Percentiles rank a stretch among this genome's conserved stretches.
phyloP scores from a whole-genome alignment of 768 basidiomycete species.

The Xanthoconium stramineum region DNA sequence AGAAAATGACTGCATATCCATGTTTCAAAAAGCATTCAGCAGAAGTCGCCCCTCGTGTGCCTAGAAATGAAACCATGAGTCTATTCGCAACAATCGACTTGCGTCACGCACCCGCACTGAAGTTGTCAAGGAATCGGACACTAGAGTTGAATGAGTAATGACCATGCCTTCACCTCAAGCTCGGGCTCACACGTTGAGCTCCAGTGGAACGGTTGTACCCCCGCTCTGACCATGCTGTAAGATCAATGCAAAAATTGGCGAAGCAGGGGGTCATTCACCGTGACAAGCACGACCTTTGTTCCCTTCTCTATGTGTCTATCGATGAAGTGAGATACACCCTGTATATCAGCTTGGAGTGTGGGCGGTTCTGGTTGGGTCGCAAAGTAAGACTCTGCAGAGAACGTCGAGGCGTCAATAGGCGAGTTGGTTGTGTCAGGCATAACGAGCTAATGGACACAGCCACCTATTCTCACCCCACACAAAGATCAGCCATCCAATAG shows the following conservation, averaged over 20 bases:
- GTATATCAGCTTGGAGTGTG: conserved; percentile 65
- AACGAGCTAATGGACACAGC: conserved; percentile 10
- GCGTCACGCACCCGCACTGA: conserved; percentile 77
- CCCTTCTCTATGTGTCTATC: conserved; percentile 58
- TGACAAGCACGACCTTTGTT: conserved; percentile 87
- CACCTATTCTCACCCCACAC: neutral
- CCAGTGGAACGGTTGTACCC: conserved; percentile 95
- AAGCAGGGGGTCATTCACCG: conserved; percentile 51
- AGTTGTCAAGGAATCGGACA: conserved; percentile 97
- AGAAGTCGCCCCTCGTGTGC: conserved; percentile 94
- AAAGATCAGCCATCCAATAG: too few relatives aligned
- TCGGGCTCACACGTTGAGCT: conserved; percentile 92
- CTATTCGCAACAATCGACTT: neutral
- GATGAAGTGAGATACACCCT: conserved; percentile 65
- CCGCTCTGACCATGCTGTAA: conserved; percentile 65
- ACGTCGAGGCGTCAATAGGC: conserved; percentile 29
- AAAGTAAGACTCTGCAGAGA: conserved; percentile 91
- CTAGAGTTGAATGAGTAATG: conserved; percentile 41
- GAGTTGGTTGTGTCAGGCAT: conserved; percentile 14
- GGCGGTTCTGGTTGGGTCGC: conserved; percentile 79
- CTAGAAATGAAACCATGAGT: conserved; percentile 37
- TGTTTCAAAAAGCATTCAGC: conserved; percentile 96
- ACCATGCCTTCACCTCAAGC: conserved; percentile 3
- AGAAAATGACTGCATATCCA: conserved; percentile 97
- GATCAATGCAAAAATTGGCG: conserved; percentile 8